A percentile compares a stretch with the other conserved stretches of the same genome.
Evolutionary conservation across 1,284 basidiomycete species (phyloP).

Genomic region (Ustilago lituana): DNA sequence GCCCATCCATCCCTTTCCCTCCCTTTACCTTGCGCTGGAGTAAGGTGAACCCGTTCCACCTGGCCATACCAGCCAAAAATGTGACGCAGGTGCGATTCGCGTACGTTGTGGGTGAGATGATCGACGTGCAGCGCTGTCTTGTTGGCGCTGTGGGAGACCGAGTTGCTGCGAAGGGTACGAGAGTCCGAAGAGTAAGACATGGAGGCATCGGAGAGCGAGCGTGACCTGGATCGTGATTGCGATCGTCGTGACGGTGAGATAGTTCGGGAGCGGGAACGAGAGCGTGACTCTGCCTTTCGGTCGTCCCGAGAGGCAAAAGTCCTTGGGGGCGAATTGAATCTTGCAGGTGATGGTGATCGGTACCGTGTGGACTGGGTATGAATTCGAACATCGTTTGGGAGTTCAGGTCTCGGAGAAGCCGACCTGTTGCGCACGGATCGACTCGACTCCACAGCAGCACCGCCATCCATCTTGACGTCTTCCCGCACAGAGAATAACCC

Average conservation of each 20-base stretch:
- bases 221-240: constrained; percentile 11
- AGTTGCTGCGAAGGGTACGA: not conserved
- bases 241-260: no score
- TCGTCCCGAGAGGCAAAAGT: no score
- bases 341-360: not conserved
- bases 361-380: not conserved
- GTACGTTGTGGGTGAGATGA: constrained; percentile 29
- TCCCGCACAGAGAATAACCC: no score
- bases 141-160: not conserved
- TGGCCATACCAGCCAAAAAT: constrained; percentile 54
- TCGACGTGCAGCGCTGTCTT: constrained; percentile 35
- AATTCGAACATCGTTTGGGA: not conserved
- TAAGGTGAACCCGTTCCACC: constrained; percentile 13
- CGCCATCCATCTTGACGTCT: constrained; percentile 20
- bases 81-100: constrained; percentile 40
- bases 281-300: no score
- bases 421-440: not conserved
- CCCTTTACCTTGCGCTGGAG: not conserved
- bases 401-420: not conserved
- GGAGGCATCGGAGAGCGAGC: constrained; percentile 12
- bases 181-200: not conserved
- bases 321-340: no score
- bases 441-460: constrained; percentile 13
- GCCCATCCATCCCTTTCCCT: constrained; percentile 3
- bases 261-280: constrained; percentile 6